Percentiles rank a stretch among this genome's conserved stretches.
Evolutionary conservation across 1,284 basidiomycete genomes (phyloP).

Genomic region (Boletus semigastroideus): DNA sequence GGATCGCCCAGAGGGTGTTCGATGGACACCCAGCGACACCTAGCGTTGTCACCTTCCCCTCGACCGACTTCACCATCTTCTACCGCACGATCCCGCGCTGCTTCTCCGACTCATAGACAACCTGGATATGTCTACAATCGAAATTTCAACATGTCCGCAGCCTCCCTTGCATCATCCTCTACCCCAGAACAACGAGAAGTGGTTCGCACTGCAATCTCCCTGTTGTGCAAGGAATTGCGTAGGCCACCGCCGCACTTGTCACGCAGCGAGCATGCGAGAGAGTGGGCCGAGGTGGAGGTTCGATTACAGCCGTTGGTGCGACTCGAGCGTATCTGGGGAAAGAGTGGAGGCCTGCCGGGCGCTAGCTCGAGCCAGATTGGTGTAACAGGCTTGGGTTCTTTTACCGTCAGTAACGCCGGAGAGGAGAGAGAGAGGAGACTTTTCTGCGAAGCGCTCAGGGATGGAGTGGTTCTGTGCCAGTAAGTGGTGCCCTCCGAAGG

Average conservation of each 20-base stretch:
- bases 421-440: slow-evolving; percentile 72
- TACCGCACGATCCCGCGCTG: slow-evolving; percentile 31
- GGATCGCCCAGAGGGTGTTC: slow-evolving; percentile 31
- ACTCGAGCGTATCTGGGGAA: slow-evolving; percentile 73
- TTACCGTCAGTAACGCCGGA: slow-evolving; percentile 48
- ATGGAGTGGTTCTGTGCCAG: slow-evolving; percentile 88
- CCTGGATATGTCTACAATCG: slow-evolving; percentile 47
- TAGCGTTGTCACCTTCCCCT: slow-evolving; percentile 36
- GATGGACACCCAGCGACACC: slow-evolving; percentile 33
- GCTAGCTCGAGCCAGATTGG: slow-evolving; percentile 46
- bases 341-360: slow-evolving; percentile 39
- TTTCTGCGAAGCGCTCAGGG: slow-evolving; percentile 73
- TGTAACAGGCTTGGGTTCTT: slow-evolving; percentile 33
- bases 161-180: slow-evolving; percentile 45
- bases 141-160: slow-evolving; percentile 54
- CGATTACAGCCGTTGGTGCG: slow-evolving; percentile 59
- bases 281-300: slow-evolving; percentile 74
- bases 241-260: slow-evolving; percentile 54
- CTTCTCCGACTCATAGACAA: slow-evolving; percentile 43
- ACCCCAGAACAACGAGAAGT: slow-evolving; percentile 62
- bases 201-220: slow-evolving; percentile 57
- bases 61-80: slow-evolving; percentile 33
- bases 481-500: slow-evolving; percentile 40
- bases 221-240: slow-evolving; percentile 64
- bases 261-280: slow-evolving; percentile 47